Evolutionary conservation across 2,329 filamentous ascomycete species (phyloP).

Genomic region (Aspergillus nomiae): DNA sequence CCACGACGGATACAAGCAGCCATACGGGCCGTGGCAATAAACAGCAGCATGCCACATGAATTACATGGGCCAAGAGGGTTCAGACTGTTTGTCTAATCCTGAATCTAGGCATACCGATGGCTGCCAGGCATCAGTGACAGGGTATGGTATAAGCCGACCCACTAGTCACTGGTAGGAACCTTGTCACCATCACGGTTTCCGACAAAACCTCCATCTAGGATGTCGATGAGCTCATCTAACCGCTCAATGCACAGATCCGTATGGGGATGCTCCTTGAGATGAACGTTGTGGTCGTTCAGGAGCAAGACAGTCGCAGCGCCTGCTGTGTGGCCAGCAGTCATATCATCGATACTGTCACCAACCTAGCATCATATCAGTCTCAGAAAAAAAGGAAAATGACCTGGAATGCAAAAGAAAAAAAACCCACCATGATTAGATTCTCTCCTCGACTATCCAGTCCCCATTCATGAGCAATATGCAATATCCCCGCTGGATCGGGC

Average conservation of each 20-base stretch:
- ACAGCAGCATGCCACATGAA: background rate
- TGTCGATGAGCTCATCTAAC: conserved; percentile 73
- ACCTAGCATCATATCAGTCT: conserved; percentile 35
- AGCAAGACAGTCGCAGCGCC: conserved; percentile 90
- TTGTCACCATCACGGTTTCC: conserved; percentile 42
- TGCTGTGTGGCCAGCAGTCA: conserved; percentile 79
- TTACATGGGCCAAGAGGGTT: background rate
- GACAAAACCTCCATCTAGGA: conserved; percentile 75
- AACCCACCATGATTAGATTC: conserved; percentile 41
- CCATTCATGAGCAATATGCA: conserved; percentile 82
- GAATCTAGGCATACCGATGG: background rate
- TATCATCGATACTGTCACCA: conserved; percentile 86
- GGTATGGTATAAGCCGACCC: background rate
- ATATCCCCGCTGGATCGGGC: conserved; percentile 81
- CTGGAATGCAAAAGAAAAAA: background rate
- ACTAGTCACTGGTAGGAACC: conserved; percentile 9
- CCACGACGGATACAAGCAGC: background rate
- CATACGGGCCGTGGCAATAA: background rate
- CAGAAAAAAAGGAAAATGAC: background rate
- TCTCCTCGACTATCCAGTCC: conserved; percentile 55
- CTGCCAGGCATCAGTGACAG: background rate
- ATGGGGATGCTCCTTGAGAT: conserved; percentile 69
- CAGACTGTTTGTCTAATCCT: background rate
- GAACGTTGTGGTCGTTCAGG: conserved; percentile 75
- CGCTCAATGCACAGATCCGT: conserved; percentile 73